phyloP scores from a whole-genome alignment of 306 rosid species.

The Psophocarpus tetragonolobus region DNA sequence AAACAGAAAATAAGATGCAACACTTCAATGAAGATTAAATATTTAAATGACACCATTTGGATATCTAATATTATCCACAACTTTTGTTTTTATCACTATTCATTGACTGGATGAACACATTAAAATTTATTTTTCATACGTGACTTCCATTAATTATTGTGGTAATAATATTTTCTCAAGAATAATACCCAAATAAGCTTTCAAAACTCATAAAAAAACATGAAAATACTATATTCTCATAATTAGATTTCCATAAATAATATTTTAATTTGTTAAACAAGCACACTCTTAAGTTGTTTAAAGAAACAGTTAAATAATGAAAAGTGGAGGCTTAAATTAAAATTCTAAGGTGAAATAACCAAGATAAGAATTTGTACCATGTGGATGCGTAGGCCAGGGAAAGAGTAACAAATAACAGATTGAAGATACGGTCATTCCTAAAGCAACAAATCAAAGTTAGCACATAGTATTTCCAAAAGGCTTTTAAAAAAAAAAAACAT shows the following conservation, averaged over 20 bases:
- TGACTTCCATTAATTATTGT: neutral
- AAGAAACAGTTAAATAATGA: neutral
- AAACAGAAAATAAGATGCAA: neutral
- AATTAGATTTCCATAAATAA: too few relatives aligned
- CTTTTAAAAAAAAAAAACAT: too few relatives aligned
- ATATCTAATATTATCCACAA: neutral
- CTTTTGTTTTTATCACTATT: neutral
- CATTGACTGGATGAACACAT: neutral
- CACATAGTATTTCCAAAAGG: neutral
- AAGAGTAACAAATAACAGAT: conserved; percentile 50
- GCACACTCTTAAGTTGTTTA: too few relatives aligned
- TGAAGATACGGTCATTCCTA: conserved; percentile 46
- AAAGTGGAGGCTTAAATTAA: neutral
- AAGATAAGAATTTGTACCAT: conserved; percentile 33
- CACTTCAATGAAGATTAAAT: neutral
- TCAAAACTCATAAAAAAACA: too few relatives aligned
- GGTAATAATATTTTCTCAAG: too few relatives aligned
- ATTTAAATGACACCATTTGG: neutral
- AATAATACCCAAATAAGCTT: too few relatives aligned
- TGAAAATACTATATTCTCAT: too few relatives aligned
- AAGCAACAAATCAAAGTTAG: conserved; percentile 25
- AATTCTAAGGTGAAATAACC: neutral
- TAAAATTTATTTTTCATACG: neutral
- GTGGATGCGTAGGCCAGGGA: conserved; percentile 44
- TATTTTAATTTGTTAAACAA: too few relatives aligned